Evolutionary conservation across 306 rosid species (phyloP), one percentile per base, ranked within the genome.

Genomic region (Trifolium fragiferum): DNA sequence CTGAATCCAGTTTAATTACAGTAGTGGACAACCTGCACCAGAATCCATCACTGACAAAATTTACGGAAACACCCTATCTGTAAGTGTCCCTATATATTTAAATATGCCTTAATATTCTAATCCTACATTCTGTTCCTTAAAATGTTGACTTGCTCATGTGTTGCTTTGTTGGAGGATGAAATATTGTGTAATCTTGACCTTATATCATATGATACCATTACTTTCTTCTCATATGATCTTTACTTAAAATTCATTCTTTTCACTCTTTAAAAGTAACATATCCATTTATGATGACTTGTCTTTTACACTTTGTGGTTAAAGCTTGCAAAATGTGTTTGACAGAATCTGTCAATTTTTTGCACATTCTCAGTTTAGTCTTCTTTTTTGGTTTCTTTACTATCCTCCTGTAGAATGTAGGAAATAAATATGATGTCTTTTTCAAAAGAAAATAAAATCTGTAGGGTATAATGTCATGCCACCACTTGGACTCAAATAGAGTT

Each of bases 21-120:
- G 90, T 80, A 95, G 98, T 82, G 98, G 97, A 66, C 99, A 92
- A 76, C 98, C 99, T 80, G 99, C 99, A 65, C 99, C 98, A 8
- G 98, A 95, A 80, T 90, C 99, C 76, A 95, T 95, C 76, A 92
- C 98, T 14, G 98, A 95, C 85, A 92, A 90, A 82, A 95, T 95
- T 79, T 95, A 92, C 69, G 97, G 99, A 86, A 95, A 95, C 85
- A 92, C 99, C 50, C 86, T 89, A 35, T 92, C 98, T 18, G 98
- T 95, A 90, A 87, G 96, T 84, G 33, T 80, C 76, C 65, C 68
- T 50, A 57, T 64, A 57, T 63, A 11, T 64, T 73, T 60, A 60
- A 73, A 16, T 15, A 61, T 59, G 46, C 66, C 51, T 66, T 73
- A 38, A 20, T 41, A 75, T 77, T 70, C 44, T 35, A 2, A 25